Base-by-base conservation (phyloP, 2,329 filamentous ascomycete species). In the Pseudocercospora fijiensis region DNA sequence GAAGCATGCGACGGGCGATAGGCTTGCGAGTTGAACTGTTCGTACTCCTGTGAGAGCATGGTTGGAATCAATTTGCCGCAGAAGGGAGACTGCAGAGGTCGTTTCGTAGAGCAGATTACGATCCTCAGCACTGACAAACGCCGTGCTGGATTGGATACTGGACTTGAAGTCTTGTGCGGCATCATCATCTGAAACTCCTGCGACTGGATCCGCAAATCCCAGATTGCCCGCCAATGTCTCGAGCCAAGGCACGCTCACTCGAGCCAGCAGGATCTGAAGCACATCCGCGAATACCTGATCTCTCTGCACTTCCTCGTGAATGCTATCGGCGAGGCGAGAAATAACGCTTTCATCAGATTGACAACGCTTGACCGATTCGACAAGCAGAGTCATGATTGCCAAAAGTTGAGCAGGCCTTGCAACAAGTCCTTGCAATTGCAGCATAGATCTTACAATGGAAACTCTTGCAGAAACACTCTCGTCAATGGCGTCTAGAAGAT, bases 351-450 rank as follows among this genome's bases (percentile, higher is more conserved):
- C 72, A 18, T 75, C 69, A 3, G 62, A 67, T 3, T 13, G 49
- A 26, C 37, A 57, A 13, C 20, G 57, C 28, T 55, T 49, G 1
- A 68, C 51, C 9, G 24, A 24, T 7, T 60, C 60, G 18, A 57
- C 30, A 22, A 73, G 55, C 1, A 47, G 24, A 10, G 43, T 27
- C 3, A 74, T 28, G 11, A 71, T 28, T 10, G 45, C 16, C n/a
- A 75, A 52, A n/a, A 75, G 45, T 8, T 59, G 61, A 3, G 30
- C 22, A 16, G 83, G 73, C 79, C 83, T 58, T 78, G 73, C 59
- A 43, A 80, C 75, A 0, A 77, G 63, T 4, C 71, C 62, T 62
- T 81, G 77, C 1, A 83, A 71, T 63, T 80, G 77, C 1, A 83
- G 68, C 4, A 80, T 24, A 2, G 78, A 79, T 26, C 63, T 63